A percentile compares a stretch with the other conserved stretches of the same genome.
Evolutionary conservation across 208 protist genomes (phyloP).

Genomic region (Endotrypanum monterogeii): DNA sequence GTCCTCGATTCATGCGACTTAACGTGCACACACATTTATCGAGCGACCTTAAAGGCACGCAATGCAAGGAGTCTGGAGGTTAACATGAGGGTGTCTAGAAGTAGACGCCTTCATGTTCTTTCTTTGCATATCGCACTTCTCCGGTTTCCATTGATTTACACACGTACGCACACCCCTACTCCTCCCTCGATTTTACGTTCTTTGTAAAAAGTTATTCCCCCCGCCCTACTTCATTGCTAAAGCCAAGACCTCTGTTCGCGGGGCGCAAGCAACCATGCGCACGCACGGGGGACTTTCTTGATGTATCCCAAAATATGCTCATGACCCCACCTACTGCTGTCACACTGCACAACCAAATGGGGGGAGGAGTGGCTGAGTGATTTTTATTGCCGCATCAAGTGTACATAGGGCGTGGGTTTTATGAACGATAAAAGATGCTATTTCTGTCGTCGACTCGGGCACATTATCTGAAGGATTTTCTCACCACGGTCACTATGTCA

Average conservation of each 20-base stretch:
- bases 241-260: not conserved
- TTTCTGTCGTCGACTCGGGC: not conserved
- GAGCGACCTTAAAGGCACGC: not conserved
- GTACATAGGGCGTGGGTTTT: not conserved
- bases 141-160: not conserved
- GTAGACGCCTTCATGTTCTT: conserved; percentile 71
- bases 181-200: not conserved
- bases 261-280: not conserved
- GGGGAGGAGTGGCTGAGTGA: not conserved
- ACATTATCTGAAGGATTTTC: not conserved
- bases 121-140: not conserved
- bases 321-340: too few species aligned
- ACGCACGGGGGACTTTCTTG: not conserved
- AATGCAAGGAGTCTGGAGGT: not conserved
- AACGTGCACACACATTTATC: not conserved
- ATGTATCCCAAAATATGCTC: too few species aligned
- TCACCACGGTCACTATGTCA: not conserved
- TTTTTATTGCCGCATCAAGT: not conserved
- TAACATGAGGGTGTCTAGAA: not conserved
- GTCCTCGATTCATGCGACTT: not conserved
- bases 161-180: not conserved
- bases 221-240: not conserved
- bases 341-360: not conserved
- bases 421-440: not conserved
- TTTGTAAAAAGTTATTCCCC: not conserved